phyloP scores from a whole-genome alignment of 139 green algal genomes.

The Zygnema circumcarinatum region DNA sequence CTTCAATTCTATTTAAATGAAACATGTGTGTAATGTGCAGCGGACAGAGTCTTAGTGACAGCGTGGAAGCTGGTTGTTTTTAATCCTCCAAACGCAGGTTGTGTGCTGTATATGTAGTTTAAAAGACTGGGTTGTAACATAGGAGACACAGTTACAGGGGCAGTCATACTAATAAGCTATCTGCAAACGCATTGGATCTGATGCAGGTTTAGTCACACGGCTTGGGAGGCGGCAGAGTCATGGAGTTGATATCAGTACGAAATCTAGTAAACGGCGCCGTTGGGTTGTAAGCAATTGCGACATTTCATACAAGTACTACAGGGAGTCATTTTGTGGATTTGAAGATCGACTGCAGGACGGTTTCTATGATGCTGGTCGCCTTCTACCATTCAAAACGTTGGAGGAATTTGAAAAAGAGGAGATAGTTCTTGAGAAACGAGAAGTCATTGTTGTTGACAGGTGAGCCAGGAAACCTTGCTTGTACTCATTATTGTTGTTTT shows the following conservation, averaged over 20 bases:
- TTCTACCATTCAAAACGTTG: conserved; percentile 31
- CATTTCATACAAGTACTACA: conserved; percentile 35
- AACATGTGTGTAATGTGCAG: no score
- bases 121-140: no score
- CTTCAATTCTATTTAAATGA: no score
- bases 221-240: conserved; percentile 18
- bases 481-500: conserved; percentile 1
- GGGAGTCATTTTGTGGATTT: conserved; percentile 40
- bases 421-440: background rate
- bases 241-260: conserved; percentile 8
- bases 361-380: conserved; percentile 47
- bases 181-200: no score
- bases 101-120: no score
- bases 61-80: no score
- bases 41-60: no score
- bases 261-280: conserved; percentile 1
- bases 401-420: conserved; percentile 24
- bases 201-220: background rate
- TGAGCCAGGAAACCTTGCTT: no score
- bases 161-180: no score
- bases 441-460: conserved; percentile 50
- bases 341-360: conserved; percentile 42
- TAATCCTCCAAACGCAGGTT: no score
- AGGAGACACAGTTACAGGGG: no score
- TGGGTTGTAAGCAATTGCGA: conserved; percentile 12